phyloP scores from a whole-genome alignment of 2,329 filamentous ascomycete genomes.

The Monilinia aucupariae region DNA sequence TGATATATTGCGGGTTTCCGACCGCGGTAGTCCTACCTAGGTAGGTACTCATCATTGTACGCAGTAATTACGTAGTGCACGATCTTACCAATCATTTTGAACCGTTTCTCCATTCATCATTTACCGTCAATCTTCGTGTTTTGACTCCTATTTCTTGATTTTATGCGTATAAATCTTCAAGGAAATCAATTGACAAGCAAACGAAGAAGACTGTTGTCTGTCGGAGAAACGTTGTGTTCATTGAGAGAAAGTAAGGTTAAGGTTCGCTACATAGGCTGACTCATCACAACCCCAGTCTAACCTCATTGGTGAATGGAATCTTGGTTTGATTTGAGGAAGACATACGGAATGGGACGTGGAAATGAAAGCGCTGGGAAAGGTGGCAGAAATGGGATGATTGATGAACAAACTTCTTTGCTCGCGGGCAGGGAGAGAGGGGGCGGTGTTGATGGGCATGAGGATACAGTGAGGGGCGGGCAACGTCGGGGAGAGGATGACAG shows the following conservation, averaged over 20 bases:
- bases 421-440: constrained; percentile 13
- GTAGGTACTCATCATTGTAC: no score
- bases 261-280: not conserved
- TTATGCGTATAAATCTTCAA: not conserved
- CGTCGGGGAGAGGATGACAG: not conserved
- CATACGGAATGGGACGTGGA: constrained; percentile 6
- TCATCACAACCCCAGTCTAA: not conserved
- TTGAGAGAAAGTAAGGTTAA: no score
- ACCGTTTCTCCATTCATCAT: not conserved
- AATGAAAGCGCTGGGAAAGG: not conserved
- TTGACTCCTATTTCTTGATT: no score
- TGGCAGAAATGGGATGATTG: not conserved
- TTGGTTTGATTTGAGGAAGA: not conserved
- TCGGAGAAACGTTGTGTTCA: not conserved
- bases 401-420: constrained; percentile 28
- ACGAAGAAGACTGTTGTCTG: no score
- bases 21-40: no score
- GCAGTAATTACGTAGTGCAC: no score
- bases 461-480: constrained; percentile 4
- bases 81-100: not conserved
- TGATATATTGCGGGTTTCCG: no score
- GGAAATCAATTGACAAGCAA: no score
- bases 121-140: not conserved
- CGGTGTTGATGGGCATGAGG: not conserved
- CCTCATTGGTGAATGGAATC: not conserved